A percentile compares a stretch with the other conserved stretches of the same genome.
Conservation (phyloP, 345 rosid genomes). For the Psidium guajava region DNA sequence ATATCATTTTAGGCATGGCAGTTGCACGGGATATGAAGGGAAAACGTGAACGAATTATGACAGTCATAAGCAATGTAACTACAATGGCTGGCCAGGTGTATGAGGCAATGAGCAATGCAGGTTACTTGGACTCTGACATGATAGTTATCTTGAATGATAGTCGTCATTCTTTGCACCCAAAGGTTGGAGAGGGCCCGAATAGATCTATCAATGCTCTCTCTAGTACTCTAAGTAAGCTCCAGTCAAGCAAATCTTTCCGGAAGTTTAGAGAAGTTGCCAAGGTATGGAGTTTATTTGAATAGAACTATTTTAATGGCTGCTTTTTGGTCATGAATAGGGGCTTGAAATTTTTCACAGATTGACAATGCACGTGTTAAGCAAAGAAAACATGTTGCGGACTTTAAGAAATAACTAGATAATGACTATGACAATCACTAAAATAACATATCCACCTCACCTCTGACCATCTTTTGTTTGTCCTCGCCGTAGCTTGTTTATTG, state of each 20-base stretch:
- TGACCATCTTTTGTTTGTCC: background rate
- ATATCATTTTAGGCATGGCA: constrained; percentile 56
- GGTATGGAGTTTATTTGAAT: constrained; percentile 16
- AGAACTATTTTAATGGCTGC: background rate
- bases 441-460: background rate
- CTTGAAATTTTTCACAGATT: background rate
- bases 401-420: background rate
- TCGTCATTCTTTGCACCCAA: constrained; percentile 65
- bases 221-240: constrained; percentile 75
- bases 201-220: constrained; percentile 73
- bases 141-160: constrained; percentile 84
- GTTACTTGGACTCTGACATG: constrained; percentile 84
- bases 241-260: constrained; percentile 80
- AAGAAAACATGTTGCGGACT: background rate
- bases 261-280: constrained; percentile 81
- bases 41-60: constrained; percentile 58
- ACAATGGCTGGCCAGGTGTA: constrained; percentile 90
- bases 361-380: background rate
- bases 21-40: constrained; percentile 87
- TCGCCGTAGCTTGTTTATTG: background rate
- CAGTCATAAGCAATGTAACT: constrained; percentile 71
- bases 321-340: background rate
- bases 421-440: background rate
- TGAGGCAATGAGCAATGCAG: constrained; percentile 95
- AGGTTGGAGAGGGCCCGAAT: constrained; percentile 59